Evolutionary conservation across 108 stramenopile species (phyloP), one percentile per base, ranked within the genome.

Genomic region (Poteriospumella lacustris): DNA sequence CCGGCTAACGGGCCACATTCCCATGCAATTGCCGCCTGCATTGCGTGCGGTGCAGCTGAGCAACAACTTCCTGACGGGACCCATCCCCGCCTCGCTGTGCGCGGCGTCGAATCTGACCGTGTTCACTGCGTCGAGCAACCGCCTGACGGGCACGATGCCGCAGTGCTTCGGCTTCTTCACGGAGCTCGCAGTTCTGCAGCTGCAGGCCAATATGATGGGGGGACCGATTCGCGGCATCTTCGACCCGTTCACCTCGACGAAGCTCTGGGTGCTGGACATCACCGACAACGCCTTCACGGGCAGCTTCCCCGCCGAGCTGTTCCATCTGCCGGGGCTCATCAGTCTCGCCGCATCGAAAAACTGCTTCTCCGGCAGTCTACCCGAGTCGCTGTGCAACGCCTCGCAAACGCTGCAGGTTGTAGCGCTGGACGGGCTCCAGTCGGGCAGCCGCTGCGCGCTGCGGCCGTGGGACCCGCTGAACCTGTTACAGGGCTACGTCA

Each of bases 341-440:
- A 52, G n/a, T 73, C 9, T 73, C 5, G 36, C 70, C 31, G 70
- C 70, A 12, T n/a, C 3, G 42, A 42, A 73, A 42, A 73, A 73
- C 42, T 73, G 70, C 41, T 73, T 73, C 41, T 42, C 38, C 42
- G 70, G 70, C 26, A 42, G 31, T 44, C 12, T 73, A 12, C 70
- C 70, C 26, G 12, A 73, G 41, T 15, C 15, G 28, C 26, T 73
- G 5, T 73, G 70, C 36, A 3, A 52, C 5, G 41, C 41, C 5
- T 26, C 9, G 5, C 15, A 3, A 26, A 33, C 36, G 41, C 41
- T 73, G 42, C 64, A 19, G 12, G 33, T 38, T 5, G 26, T 73
- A 73, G 47, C 44, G 31, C 33, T 73, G 26, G 70, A 44, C 31
- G 44, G 47, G 26, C 31, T 73, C 38, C 9, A 24, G 12, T 5